A percentile compares a stretch with the other conserved stretches of the same genome.
Conservation (phyloP, 108 stramenopile genomes). For the Nitzschia sp. region DNA sequence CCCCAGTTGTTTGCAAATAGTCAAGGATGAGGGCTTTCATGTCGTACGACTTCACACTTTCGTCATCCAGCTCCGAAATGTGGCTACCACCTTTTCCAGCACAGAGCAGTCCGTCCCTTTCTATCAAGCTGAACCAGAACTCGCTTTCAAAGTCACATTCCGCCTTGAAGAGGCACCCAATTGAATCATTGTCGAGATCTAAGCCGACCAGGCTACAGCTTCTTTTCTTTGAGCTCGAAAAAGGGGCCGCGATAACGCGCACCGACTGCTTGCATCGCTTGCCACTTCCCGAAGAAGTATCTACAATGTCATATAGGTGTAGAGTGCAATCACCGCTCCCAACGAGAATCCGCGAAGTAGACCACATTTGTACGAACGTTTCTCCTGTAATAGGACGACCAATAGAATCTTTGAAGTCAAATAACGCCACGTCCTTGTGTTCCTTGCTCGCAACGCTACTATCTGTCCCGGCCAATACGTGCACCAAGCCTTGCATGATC, state of each 20-base stretch:
- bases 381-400: slow-evolving; percentile 22
- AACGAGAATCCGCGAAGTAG: slow-evolving; percentile 29
- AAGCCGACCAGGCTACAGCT: slow-evolving; percentile 34
- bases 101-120: slow-evolving; percentile 39
- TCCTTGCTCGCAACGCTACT: slow-evolving; percentile 6
- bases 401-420: slow-evolving; percentile 22
- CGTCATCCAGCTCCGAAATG: slow-evolving; percentile 20
- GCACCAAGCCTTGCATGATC: slow-evolving; percentile 21
- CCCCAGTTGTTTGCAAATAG: slow-evolving; percentile 30
- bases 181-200: slow-evolving; percentile 40
- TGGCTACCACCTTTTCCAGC: slow-evolving; percentile 16
- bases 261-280: slow-evolving; percentile 37
- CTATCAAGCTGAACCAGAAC: slow-evolving; percentile 29
- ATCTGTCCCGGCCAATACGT: slow-evolving; percentile 6
- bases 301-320: slow-evolving; percentile 41
- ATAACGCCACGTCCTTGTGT: slow-evolving; percentile 31
- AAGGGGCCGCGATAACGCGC: slow-evolving; percentile 40
- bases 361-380: slow-evolving; percentile 38
- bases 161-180: slow-evolving; percentile 48
- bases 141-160: slow-evolving; percentile 6
- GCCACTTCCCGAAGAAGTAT: not conserved
- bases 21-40: slow-evolving; percentile 43
- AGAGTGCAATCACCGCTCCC: slow-evolving; percentile 41
- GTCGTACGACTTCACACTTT: slow-evolving; percentile 31
- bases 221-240: slow-evolving; percentile 35